Conservation (phyloP, 2,329 filamentous ascomycete species). For the Ophiostoma ulmi region DNA sequence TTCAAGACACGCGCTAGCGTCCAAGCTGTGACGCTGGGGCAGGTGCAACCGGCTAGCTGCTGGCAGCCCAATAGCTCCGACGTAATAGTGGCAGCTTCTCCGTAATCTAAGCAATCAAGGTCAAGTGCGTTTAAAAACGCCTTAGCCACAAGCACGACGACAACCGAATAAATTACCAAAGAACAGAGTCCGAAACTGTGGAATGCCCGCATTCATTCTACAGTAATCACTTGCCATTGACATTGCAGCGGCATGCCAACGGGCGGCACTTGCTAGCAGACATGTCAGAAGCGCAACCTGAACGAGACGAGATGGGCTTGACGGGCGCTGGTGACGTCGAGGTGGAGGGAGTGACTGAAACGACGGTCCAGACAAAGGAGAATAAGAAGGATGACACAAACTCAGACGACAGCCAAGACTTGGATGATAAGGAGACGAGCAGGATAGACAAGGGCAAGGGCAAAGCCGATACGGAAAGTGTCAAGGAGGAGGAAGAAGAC, state of each 20-base stretch:
- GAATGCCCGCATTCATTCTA: not conserved
- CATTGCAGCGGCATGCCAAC: constrained; percentile 22
- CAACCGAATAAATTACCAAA: not conserved
- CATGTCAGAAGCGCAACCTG: constrained; percentile 25
- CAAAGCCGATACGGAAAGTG: constrained; percentile 47
- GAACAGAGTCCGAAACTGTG: not conserved
- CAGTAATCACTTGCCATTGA: not conserved
- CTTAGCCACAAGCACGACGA: not conserved
- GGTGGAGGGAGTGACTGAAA: not conserved
- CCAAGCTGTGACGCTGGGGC: constrained; percentile 18
- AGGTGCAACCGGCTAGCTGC: constrained; percentile 18
- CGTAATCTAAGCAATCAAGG: constrained; percentile 1
- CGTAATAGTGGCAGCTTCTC: constrained; percentile 14
- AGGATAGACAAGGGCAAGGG: constrained; percentile 20
- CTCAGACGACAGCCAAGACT: not conserved
- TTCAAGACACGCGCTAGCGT: constrained; percentile 7
- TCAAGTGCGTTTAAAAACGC: not conserved
- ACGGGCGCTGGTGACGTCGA: not conserved
- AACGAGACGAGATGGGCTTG: constrained; percentile 19
- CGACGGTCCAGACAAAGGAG: constrained; percentile 20
- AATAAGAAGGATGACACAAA: constrained; percentile 27
- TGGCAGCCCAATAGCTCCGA: constrained; percentile 18
- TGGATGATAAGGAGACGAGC: not conserved
- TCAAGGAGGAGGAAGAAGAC: constrained; percentile 82
- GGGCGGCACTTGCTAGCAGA: constrained; percentile 23